Evolutionary conservation across 495 filamentous ascomycete genomes (phyloP), one percentile per base, ranked within the genome.

Genomic region (Pyrenula aspistea): DNA sequence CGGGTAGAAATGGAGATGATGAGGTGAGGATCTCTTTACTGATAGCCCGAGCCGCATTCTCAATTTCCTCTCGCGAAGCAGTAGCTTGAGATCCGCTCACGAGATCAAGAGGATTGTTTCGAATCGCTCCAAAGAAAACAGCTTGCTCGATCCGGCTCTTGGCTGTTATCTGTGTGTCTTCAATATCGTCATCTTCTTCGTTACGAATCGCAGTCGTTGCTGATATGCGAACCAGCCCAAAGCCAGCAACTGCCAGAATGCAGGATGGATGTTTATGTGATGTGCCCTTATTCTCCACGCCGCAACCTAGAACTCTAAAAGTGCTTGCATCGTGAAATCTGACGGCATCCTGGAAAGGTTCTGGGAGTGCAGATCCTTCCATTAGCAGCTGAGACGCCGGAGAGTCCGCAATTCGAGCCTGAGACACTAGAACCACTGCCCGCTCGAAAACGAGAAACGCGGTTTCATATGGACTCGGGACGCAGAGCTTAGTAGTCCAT

Each of bases 71-170:
- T 12, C 73, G 60, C 1, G 82, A 71, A 60, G 90, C 96, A 22
- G 75, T 70, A 20, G 83, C 71, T 47, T 81, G 80, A 22, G 78
- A 72, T 53, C 79, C 77, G 25, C 81, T 78, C 52, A 81, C 74
- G 57, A 99, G 86, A 60, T 89, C 83, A 24, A 99, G 71, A 10
- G 90, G 85, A 61, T 93, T 96, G 60, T 85, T 80, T 50, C 79
- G 75, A 68, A 89, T 82, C 21, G 80, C 81, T 1, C 91, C 89
- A 66, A 87, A 97, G 71, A 95, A 96, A 2, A 96, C 83, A 12
- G 92, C 92, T 67, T 97, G 92, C 62, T 96, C 90, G 49, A 99
- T 76, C 68, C 92, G 96, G 65, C 82, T 87, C 65, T 87, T 90
- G 8, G 88, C 86, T 1, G 88, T 89, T 20, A 92, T 75, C 22